Conservation (phyloP, 2,329 filamentous ascomycete species). For the Chaetoscypha palmicola region DNA sequence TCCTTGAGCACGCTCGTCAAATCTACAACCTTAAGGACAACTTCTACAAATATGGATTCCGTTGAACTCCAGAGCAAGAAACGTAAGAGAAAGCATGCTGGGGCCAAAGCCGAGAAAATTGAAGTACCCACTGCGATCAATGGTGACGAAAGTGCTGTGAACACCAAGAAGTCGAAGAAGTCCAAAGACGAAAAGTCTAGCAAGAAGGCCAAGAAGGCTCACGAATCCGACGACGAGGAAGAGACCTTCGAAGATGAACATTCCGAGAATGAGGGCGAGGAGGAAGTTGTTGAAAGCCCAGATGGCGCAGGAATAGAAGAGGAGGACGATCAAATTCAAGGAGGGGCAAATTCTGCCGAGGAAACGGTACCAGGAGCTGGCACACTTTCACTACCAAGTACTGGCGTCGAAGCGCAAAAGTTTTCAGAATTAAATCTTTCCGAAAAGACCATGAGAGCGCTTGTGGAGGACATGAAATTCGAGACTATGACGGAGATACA, state of each 20-base stretch:
- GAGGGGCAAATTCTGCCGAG: slow-evolving; percentile 16
- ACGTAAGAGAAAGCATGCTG: slow-evolving; percentile 31
- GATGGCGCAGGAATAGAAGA: too few relatives aligned
- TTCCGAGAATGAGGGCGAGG: slow-evolving; percentile 25
- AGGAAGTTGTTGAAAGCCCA: slow-evolving; percentile 12
- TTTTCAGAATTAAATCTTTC: slow-evolving; percentile 66
- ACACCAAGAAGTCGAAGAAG: slow-evolving; percentile 20
- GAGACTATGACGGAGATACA: slow-evolving; percentile 96
- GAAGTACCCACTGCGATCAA: slow-evolving; percentile 11
- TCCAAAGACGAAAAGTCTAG: slow-evolving; percentile 21
- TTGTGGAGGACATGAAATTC: slow-evolving; percentile 80
- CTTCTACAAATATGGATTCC: slow-evolving; percentile 23
- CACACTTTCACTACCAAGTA: slow-evolving; percentile 19
- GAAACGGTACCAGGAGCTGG: slow-evolving; percentile 17
- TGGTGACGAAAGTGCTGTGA: slow-evolving; percentile 10
- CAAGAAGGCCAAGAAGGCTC: slow-evolving; percentile 35
- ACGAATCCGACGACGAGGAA: slow-evolving; percentile 26
- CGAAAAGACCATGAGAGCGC: slow-evolving; percentile 81
- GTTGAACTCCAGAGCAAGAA: slow-evolving; percentile 28
- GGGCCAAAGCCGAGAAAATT: slow-evolving; percentile 17
- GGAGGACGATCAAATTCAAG: slow-evolving; percentile 13
- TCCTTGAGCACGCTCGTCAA: not conserved
- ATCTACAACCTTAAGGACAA: not conserved
- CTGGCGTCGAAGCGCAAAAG: slow-evolving; percentile 16
- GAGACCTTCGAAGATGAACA: slow-evolving; percentile 24